phyloP scores from a whole-genome alignment of 2,329 filamentous ascomycete species.

The Neoscytalidium dimidiatum region DNA sequence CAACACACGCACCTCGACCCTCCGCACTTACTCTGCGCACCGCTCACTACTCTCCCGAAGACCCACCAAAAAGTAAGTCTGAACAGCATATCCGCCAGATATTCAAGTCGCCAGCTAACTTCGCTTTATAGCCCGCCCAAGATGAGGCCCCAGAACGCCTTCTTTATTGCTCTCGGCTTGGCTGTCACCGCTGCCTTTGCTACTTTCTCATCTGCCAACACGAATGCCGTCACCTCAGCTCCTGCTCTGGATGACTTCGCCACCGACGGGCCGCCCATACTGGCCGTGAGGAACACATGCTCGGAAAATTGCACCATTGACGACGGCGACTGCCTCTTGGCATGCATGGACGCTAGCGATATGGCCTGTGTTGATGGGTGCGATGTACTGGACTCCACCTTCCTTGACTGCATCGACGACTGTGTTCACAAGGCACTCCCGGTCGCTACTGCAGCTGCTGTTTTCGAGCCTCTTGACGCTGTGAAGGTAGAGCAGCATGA shows the following conservation, averaged over 20 bases:
- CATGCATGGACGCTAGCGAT: not conserved
- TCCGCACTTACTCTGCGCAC: no score
- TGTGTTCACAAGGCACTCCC: not conserved
- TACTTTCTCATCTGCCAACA: not conserved
- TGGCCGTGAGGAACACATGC: not conserved
- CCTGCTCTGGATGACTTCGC: not conserved
- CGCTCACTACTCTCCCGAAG: no score
- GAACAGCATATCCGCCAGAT: no score
- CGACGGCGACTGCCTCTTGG: not conserved
- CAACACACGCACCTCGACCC: no score
- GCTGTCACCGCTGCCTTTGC: no score
- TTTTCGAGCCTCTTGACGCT: no score
- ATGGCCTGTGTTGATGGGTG: not conserved
- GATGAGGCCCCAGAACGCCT: no score
- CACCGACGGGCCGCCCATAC: not conserved
- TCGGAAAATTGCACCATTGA: not conserved
- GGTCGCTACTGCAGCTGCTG: not conserved
- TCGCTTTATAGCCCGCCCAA: no score
- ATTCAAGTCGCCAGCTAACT: not conserved
- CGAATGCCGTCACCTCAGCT: not conserved
- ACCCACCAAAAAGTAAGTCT: no score
- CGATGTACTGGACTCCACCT: not conserved
- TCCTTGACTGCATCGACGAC: not conserved
- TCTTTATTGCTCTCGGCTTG: no score
- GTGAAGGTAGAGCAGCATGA: no score